Conservation (phyloP, 345 rosid species). For the Rhizophora apiculata region DNA sequence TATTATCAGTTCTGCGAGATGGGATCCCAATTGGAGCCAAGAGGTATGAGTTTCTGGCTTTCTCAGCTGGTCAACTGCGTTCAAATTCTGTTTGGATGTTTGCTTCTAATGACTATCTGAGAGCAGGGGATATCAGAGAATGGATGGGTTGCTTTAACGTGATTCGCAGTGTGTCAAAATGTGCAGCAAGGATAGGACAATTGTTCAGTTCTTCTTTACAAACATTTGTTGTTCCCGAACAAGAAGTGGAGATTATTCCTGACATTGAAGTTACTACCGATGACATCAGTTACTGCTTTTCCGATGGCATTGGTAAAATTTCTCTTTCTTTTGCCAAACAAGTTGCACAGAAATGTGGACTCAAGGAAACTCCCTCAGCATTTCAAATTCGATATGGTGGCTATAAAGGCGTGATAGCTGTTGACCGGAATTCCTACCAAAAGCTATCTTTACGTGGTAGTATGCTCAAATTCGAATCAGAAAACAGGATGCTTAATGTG, state of each 20-base stretch:
- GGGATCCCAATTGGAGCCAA: slow-evolving; percentile 74
- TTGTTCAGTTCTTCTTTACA: slow-evolving; percentile 82
- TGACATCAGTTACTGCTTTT: slow-evolving; percentile 76
- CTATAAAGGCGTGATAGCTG: slow-evolving; percentile 85
- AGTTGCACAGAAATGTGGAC: slow-evolving; percentile 76
- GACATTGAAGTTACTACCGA: slow-evolving; percentile 69
- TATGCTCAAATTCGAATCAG: slow-evolving; percentile 84
- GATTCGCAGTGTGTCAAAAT: slow-evolving; percentile 72
- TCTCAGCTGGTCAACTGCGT: slow-evolving; percentile 90
- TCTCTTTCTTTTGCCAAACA: slow-evolving; percentile 65
- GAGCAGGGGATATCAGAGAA: slow-evolving; percentile 71
- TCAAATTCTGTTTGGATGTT: slow-evolving; percentile 95
- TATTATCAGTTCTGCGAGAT: slow-evolving; percentile 63
- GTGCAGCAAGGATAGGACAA: slow-evolving; percentile 99
- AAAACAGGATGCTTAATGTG: slow-evolving; percentile 80
- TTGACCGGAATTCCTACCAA: slow-evolving; percentile 68
- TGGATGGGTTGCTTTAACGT: slow-evolving; percentile 97
- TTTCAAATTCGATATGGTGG: slow-evolving; percentile 97
- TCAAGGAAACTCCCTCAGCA: slow-evolving; percentile 74
- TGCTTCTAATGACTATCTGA: slow-evolving; percentile 78
- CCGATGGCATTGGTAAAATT: slow-evolving; percentile 95
- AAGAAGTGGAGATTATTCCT: slow-evolving; percentile 74
- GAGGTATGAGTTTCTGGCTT: slow-evolving; percentile 80
- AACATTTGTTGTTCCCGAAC: slow-evolving; percentile 57
- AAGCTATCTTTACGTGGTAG: slow-evolving; percentile 79